Conservation (phyloP, 2,329 filamentous ascomycete species). For the Xylaria sp. region DNA sequence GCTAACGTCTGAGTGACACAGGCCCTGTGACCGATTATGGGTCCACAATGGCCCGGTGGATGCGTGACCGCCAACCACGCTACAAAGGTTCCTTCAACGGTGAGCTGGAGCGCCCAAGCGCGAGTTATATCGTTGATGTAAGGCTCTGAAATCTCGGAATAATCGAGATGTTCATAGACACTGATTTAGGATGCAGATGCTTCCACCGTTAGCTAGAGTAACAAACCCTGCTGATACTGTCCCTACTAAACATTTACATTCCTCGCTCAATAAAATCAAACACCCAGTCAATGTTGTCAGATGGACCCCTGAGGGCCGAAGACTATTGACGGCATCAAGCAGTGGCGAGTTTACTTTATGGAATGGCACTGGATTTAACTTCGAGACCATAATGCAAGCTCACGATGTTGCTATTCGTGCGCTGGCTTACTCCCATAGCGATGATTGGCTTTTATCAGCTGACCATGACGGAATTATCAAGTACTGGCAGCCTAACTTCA, state of each 20-base stretch:
- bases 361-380: conserved; percentile 99
- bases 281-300: conserved; percentile 96
- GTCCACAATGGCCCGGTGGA: conserved; percentile 89
- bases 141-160: conserved; percentile 48
- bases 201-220: conserved; percentile 81
- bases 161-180: neutral
- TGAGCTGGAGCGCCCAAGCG: conserved; percentile 84
- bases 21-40: conserved; percentile 94
- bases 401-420: conserved; percentile 89
- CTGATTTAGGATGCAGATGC: conserved; percentile 67
- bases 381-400: conserved; percentile 98
- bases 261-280: conserved; percentile 98
- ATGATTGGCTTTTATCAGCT: conserved; percentile 96
- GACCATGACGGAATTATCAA: conserved; percentile 96
- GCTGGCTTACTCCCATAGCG: conserved; percentile 89
- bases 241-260: conserved; percentile 94
- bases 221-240: conserved; percentile 84
- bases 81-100: conserved; percentile 77
- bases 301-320: conserved; percentile 95
- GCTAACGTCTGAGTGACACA: conserved; percentile 50
- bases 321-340: conserved; percentile 90
- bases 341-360: conserved; percentile 98
- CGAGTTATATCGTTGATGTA: conserved; percentile 91
- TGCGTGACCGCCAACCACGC: conserved; percentile 80
- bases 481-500: conserved; percentile 99